Percentiles rank a stretch among this genome's conserved stretches.
Conservation (phyloP, 176 grass and related monocot genomes). For the Carex myosuroides region DNA sequence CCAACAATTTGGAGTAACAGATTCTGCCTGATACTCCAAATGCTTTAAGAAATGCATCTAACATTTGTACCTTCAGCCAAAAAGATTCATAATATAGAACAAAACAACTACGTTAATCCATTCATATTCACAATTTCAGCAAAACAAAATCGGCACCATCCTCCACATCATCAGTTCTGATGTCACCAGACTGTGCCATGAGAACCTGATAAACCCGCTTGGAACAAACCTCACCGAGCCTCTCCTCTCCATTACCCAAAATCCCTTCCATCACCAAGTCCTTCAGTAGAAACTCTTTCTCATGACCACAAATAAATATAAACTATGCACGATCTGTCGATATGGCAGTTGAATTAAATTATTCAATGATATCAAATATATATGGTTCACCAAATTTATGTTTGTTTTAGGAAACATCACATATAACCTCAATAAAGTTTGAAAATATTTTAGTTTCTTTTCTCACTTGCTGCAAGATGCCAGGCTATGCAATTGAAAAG, state of each 20-base stretch:
- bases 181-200: constrained; percentile 52
- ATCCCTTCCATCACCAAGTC: constrained; percentile 45
- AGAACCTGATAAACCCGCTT: constrained; percentile 59
- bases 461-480: neutral
- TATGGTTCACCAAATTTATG: too few relatives aligned
- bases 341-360: too few relatives aligned
- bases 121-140: neutral
- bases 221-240: constrained; percentile 57
- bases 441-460: neutral
- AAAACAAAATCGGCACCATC: constrained; percentile 30
- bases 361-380: too few relatives aligned
- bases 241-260: constrained; percentile 40
- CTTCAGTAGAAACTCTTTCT: constrained; percentile 74
- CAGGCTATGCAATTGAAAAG: neutral
- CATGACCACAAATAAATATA: neutral
- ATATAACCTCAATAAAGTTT: neutral
- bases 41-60: too few relatives aligned
- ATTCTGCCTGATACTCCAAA: too few relatives aligned
- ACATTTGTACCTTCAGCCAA: too few relatives aligned
- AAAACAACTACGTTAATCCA: neutral
- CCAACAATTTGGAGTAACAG: too few relatives aligned
- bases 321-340: too few relatives aligned
- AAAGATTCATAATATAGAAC: neutral
- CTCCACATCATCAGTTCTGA: constrained; percentile 39
- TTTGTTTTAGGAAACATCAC: too few relatives aligned